Percentiles rank a stretch among this genome's conserved stretches.
phyloP scores from a whole-genome alignment of 768 basidiomycete genomes.

The Boletus sp. region DNA sequence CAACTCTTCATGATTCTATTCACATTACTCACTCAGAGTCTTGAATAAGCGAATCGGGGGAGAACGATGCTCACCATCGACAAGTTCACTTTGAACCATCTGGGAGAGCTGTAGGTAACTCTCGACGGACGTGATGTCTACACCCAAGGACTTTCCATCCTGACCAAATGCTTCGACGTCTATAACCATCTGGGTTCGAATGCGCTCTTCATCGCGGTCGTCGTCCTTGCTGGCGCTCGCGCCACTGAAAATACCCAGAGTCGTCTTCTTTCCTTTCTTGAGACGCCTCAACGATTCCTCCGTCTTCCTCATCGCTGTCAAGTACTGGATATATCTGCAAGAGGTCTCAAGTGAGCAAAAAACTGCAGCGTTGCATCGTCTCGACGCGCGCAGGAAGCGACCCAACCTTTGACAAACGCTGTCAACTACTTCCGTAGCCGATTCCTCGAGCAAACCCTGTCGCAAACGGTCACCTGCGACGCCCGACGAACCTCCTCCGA shows the following conservation, averaged over 20 bases:
- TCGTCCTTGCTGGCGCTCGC: conserved; percentile 50
- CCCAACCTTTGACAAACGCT: conserved; percentile 60
- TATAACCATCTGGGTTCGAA: conserved; percentile 73
- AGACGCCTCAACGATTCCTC: conserved; percentile 84
- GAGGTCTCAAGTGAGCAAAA: neutral
- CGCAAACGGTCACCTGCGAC: conserved; percentile 60
- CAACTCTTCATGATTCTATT: conserved; percentile 15
- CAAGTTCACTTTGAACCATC: conserved; percentile 49
- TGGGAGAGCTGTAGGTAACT: conserved; percentile 55
- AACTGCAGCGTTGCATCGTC: neutral
- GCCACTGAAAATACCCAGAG: conserved; percentile 77
- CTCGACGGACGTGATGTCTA: conserved; percentile 52
- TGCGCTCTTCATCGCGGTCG: conserved; percentile 83
- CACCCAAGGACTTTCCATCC: conserved; percentile 69
- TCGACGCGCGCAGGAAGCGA: conserved; percentile 1
- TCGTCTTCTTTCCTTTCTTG: conserved; percentile 79
- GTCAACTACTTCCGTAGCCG: conserved; percentile 65
- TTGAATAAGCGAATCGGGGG: neutral
- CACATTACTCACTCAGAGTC: neutral
- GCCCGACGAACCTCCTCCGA: conserved; percentile 41
- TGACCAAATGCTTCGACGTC: conserved; percentile 83
- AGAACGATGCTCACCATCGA: conserved; percentile 28
- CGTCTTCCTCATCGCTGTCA: conserved; percentile 85
- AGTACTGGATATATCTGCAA: conserved; percentile 71
- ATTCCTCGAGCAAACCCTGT: conserved; percentile 47